These are phyloP conservation scores for Diaporthe helianthi DNA, from an alignment of 2,329 filamentous ascomycete species.

Conservation along the genomic window DNA sequence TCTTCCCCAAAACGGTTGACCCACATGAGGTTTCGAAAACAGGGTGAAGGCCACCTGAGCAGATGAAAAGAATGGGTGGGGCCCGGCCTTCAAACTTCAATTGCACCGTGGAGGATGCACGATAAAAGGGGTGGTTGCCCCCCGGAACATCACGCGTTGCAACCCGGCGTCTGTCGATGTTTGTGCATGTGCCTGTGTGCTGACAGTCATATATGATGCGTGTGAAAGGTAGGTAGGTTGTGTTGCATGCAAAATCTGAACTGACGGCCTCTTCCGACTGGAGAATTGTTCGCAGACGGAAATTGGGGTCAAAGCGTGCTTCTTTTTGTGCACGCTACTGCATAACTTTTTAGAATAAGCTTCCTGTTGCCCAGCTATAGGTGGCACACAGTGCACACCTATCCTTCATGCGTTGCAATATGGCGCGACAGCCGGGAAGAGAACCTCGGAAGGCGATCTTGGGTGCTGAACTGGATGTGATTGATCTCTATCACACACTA, in stretches of 20 bases:
- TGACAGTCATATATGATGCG: conserved; percentile 1
- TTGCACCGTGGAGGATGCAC: conserved; percentile 5
- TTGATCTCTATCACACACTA: conserved; percentile 7
- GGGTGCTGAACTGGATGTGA: neutral
- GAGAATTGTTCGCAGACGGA: neutral
- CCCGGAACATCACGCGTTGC: conserved; percentile 19
- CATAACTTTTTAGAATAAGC: too few species aligned
- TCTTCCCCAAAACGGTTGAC: neutral
- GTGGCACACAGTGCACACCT: neutral
- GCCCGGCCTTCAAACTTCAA: neutral
- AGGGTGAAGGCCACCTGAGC: conserved; percentile 10
- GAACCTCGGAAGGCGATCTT: neutral
- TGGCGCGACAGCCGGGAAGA: neutral
- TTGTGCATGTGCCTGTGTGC: conserved; percentile 16
- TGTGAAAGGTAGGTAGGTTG: too few species aligned
- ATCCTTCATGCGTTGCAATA: neutral
- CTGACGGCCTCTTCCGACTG: neutral
- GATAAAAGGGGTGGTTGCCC: neutral
- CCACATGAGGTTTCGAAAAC: conserved; percentile 5
- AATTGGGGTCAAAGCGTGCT: conserved; percentile 1
- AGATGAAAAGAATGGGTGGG: conserved; percentile 11
- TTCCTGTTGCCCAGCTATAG: neutral
- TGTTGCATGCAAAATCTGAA: neutral
- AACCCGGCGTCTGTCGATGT: conserved; percentile 13
- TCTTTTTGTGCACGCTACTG: neutral